These are phyloP conservation scores for Cicer arietinum DNA, from an alignment of 306 rosid species.

Conservation along the genomic window DNA sequence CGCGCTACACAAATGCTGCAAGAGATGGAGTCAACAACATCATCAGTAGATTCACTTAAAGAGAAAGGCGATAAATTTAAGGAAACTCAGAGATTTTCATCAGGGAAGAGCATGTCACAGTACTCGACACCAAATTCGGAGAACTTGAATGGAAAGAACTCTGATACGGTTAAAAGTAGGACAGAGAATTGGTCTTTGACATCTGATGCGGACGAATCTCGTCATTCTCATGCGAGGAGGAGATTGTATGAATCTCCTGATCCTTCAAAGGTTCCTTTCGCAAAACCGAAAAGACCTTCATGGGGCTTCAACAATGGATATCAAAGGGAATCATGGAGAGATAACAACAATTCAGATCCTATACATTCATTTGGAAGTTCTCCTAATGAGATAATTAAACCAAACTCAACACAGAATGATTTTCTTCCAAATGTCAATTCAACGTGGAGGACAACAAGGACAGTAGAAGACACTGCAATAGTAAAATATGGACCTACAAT, in stretches of 20 bases:
- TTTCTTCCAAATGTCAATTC: slow-evolving; percentile 32
- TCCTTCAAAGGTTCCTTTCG: slow-evolving; percentile 48
- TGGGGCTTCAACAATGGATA: slow-evolving; percentile 61
- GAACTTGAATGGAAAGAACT: slow-evolving; percentile 39
- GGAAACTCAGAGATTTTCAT: slow-evolving; percentile 39
- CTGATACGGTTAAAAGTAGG: slow-evolving; percentile 33
- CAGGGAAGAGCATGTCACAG: slow-evolving; percentile 42
- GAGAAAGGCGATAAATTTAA: slow-evolving; percentile 29
- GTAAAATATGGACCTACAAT: slow-evolving; percentile 14
- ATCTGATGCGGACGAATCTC: slow-evolving; percentile 46
- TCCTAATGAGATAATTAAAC: slow-evolving; percentile 24
- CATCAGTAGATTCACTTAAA: slow-evolving; percentile 19
- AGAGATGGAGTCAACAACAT: slow-evolving; percentile 50
- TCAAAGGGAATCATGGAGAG: slow-evolving; percentile 56
- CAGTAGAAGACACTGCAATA: slow-evolving; percentile 24
- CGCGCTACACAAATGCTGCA: slow-evolving; percentile 69
- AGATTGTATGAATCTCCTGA: slow-evolving; percentile 54
- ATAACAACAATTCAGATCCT: slow-evolving; percentile 47
- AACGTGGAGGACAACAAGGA: slow-evolving; percentile 45
- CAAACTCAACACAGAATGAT: slow-evolving; percentile 15
- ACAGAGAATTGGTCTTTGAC: slow-evolving; percentile 45
- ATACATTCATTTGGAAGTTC: slow-evolving; percentile 49
- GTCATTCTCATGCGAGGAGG: slow-evolving; percentile 42
- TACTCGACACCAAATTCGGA: slow-evolving; percentile 43
- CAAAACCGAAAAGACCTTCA: slow-evolving; percentile 60